phyloP scores from a whole-genome alignment of 2,329 filamentous ascomycete genomes.

The Apiospora saccharicola region DNA sequence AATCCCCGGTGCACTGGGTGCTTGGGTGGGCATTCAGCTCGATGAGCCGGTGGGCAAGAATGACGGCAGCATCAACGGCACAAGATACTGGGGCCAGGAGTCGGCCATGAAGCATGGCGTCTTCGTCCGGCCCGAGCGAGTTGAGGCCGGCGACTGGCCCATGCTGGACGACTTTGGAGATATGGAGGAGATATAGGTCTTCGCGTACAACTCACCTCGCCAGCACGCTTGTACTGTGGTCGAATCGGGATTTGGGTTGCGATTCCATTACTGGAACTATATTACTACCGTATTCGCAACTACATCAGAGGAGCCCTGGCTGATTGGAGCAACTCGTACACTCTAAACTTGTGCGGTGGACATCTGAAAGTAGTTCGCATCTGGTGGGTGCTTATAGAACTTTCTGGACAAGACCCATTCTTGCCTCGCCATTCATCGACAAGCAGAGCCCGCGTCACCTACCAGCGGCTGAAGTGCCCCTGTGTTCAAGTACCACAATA shows the following conservation, averaged over 20 bases:
- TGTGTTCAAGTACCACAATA: no score
- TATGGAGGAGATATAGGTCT: conserved; percentile 73
- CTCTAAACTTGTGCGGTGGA: no score
- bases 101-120: conserved; percentile 75
- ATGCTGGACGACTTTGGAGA: conserved; percentile 77
- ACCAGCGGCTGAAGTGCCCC: background rate
- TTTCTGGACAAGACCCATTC: background rate
- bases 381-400: background rate
- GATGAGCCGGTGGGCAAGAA: conserved; percentile 87
- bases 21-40: conserved; percentile 78
- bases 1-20: conserved; percentile 69
- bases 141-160: conserved; percentile 78
- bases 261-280: background rate
- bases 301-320: background rate
- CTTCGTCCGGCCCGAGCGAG: conserved; percentile 79
- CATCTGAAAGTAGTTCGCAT: background rate
- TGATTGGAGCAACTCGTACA: background rate
- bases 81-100: conserved; percentile 73
- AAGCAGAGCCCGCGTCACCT: background rate
- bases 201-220: background rate
- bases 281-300: background rate
- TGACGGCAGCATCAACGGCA: conserved; percentile 74
- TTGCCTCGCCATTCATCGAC: background rate
- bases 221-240: background rate
- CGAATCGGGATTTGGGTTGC: background rate